A percentile compares a stretch with the other conserved stretches of the same genome.
phyloP scores from a whole-genome alignment of 495 filamentous ascomycete species.

The Penicillium salamii region DNA sequence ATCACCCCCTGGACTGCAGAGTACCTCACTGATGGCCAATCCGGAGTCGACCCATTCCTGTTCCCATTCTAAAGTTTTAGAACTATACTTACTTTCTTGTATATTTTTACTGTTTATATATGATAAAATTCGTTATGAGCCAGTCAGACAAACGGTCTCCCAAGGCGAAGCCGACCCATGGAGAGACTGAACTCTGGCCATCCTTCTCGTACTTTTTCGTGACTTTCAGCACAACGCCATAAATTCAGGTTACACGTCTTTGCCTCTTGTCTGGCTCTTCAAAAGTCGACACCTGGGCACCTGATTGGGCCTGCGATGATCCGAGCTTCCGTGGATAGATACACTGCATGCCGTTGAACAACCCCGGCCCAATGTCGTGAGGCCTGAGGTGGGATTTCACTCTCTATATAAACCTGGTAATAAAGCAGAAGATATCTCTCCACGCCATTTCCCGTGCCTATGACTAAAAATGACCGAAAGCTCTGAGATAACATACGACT shows the following conservation, averaged over 20 bases:
- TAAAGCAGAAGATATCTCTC: neutral
- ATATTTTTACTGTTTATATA: no score
- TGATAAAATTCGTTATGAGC: no score
- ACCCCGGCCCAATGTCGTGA: neutral
- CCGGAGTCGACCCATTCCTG: constrained; percentile 17
- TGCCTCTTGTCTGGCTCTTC: no score
- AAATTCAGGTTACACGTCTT: neutral
- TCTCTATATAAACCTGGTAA: neutral
- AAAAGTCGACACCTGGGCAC: no score
- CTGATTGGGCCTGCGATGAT: neutral
- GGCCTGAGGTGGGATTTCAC: neutral
- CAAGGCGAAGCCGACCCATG: neutral
- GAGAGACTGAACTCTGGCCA: neutral
- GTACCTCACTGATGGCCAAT: constrained; percentile 20
- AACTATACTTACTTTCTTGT: no score
- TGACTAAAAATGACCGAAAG: neutral
- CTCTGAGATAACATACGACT: neutral
- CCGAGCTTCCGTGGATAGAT: neutral
- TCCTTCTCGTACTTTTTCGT: neutral
- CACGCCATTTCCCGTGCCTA: neutral
- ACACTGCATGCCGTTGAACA: neutral
- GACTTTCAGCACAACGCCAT: neutral
- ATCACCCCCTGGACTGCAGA: constrained; percentile 18
- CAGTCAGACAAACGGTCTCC: no score
- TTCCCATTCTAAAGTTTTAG: constrained; percentile 18